Evolutionary conservation across 768 basidiomycete genomes (phyloP), one percentile per base, ranked within the genome.

Genomic region (Suillus weaverae): DNA sequence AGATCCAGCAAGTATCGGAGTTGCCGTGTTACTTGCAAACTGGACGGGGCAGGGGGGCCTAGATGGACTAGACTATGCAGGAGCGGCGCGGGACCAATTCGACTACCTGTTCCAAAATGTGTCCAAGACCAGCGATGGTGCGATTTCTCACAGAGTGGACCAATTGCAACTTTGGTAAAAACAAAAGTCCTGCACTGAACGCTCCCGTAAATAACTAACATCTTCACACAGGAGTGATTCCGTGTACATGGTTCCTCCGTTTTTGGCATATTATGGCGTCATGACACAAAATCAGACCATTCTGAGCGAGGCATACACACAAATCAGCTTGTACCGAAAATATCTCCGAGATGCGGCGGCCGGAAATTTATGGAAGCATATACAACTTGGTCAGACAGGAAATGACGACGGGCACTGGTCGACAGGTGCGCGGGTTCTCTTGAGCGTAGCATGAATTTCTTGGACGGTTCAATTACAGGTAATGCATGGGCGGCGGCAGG

Each of bases 401-500:
- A 82, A 75, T 26, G 93, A 95, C 68, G 69, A 77, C 5, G 91
- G 92, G 0, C 88, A 90, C 70, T 95, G 92, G 92, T 85, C 90
- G 1, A 93, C 93, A 5, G 90, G 90, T 88, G 55, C 59, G 79
- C 73, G 56, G 5, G 9, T 22, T 16, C 36, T 36, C 10, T 36
- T 50, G 33, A 14, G 36, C 30, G 3, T 18, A 13, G 4, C 38
- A 32, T 8, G 62, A 22, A 33, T 30, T 48, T 5, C 20, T 55
- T 18, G 62, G 10, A 53, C 32, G 51, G 7, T 22, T 63, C 8
- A 6, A 11, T 13, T 30, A 33, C 57, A 90, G 94, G 94, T 0
- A 95, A 95, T 63, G 94, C 81, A 3, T 97, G 95, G 95, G 95
- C 91, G 0, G 92, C 92, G 0, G 90, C 87, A 20, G 94, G 95